Evolutionary conservation across 225 moss, liverwort and hornwort genomes (phyloP).

Genomic region (Asterella californica): DNA sequence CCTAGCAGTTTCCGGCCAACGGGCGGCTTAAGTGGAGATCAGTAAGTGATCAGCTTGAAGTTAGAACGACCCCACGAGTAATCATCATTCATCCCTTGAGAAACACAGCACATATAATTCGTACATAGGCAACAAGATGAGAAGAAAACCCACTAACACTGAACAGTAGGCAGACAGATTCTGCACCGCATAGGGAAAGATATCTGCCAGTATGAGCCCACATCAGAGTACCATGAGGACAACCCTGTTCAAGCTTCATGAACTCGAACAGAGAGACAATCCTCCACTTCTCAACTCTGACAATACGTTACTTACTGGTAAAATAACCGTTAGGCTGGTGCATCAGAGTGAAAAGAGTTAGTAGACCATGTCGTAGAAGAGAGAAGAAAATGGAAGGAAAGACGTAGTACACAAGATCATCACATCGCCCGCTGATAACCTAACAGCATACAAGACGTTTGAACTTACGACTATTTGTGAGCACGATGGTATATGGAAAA

Average conservation of each 20-base stretch:
- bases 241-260: background rate
- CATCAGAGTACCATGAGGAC: background rate
- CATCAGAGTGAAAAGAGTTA: background rate
- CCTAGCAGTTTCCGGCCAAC: too few species aligned
- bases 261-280: background rate
- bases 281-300: background rate
- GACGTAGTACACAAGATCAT: background rate
- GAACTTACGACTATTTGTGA: background rate
- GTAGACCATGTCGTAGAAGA: background rate
- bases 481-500: background rate
- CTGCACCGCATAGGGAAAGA: too few species aligned
- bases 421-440: background rate
- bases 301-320: background rate
- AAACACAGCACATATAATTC: too few species aligned
- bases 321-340: background rate
- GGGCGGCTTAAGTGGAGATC: too few species aligned
- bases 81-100: too few species aligned
- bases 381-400: background rate
- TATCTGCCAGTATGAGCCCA: too few species aligned
- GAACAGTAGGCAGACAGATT: too few species aligned
- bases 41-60: too few species aligned
- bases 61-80: too few species aligned
- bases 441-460: background rate
- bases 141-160: too few species aligned
- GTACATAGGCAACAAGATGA: too few species aligned